Base-by-base conservation (phyloP, 805 yeast species). In the Hanseniaspora taiwanica region DNA sequence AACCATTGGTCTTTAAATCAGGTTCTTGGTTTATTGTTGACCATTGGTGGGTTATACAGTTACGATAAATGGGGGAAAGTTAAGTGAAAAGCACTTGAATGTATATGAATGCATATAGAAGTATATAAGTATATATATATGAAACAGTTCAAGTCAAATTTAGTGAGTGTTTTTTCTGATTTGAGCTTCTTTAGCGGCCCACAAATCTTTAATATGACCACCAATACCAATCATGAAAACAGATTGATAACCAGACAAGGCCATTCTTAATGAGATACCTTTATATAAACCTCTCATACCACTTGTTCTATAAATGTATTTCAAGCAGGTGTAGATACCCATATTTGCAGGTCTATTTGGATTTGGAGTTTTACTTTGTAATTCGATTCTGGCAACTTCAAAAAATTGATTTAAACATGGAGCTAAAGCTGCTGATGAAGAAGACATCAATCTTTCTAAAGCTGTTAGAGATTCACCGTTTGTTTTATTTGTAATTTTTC, bases 361-460 rank as follows among this genome's bases (percentile, higher is more conserved):
- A 64, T 89, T 97, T 37, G 62, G 66, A n/a, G 87, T 85, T 67
- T 81, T 81, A 42, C 94, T 81, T 66, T 91, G 98, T 96, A 91
- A 86, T 65, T 91, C 98, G 16, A 91, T 94, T 63, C 98, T 77
- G 49, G 87, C 81, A 40, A 91, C 98, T 66, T 91, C 98, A 54
- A 91, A 86, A 31, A 97, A 98, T 66, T 91, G 98, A 65, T 91
- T 91, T 97, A 98, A 91, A 14, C 97, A 95, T 44, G 89, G 77
- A 48, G 91, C 73, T 48, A 96, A 96, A 66, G 98, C 98, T 73
- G 98, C 98, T 46, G 91, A 65, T 8, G 81, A 83, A 14, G 93
- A 77, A 4, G 94, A 85, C 20, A 72, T 65, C 42, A 91, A 80
- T 64, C 87, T 87, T 60, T 91, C 97, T 18, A 66, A 51, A 1